phyloP scores from a whole-genome alignment of 495 filamentous ascomycete genomes.

The Podospora tetraspora region DNA sequence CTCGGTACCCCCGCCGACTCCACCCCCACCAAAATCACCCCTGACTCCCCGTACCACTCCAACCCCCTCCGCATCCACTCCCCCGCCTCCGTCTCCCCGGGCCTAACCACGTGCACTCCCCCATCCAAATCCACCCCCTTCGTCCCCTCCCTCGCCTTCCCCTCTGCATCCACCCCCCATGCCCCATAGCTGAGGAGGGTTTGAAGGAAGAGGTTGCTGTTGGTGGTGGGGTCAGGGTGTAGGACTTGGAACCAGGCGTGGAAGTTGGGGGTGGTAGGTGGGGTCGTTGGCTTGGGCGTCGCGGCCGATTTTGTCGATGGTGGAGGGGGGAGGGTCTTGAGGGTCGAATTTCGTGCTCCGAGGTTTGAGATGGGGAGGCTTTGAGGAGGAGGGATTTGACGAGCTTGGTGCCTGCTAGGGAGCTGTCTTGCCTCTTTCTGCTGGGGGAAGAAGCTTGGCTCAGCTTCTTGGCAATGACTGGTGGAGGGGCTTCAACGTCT shows the following conservation, averaged over 20 bases:
- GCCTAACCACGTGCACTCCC: not conserved
- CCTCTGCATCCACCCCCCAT: no score
- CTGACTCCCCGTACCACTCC: not conserved
- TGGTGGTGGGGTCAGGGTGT: not conserved
- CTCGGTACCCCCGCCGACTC: not conserved
- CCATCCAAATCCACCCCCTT: not conserved
- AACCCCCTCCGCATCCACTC: not conserved
- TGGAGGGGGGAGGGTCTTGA: no score
- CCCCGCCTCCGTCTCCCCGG: not conserved
- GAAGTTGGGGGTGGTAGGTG: not conserved
- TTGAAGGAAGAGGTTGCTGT: no score
- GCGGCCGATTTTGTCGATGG: not conserved
- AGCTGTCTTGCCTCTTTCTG: no score
- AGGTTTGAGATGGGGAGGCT: no score
- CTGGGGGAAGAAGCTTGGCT: not conserved
- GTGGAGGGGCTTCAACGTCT: no score
- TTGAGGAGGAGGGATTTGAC: no score
- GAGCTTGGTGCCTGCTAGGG: not conserved
- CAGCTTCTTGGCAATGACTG: no score
- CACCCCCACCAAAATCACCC: not conserved
- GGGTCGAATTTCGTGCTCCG: no score
- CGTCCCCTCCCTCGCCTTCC: no score
- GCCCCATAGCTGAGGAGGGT: not conserved
- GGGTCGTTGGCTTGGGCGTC: slow-evolving; percentile 1
- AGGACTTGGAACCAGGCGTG: not conserved